These are phyloP conservation scores for Boletus chippewaensis DNA, from an alignment of 1,284 basidiomycete genomes.

Conservation along the genomic window DNA sequence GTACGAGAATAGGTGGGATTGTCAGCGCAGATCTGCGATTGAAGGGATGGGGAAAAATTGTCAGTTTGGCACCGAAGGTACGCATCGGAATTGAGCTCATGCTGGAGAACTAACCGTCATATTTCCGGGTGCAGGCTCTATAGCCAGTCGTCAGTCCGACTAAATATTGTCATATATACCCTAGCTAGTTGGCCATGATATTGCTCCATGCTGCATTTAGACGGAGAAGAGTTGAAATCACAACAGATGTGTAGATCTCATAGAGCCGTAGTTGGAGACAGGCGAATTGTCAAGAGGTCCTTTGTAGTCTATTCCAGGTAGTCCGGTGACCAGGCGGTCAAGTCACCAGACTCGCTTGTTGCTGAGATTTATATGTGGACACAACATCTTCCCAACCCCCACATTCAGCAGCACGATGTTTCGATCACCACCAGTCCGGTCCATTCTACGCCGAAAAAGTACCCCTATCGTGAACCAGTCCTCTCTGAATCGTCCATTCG, in stretches of 20 bases:
- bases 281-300: no score
- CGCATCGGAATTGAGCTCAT: conserved; percentile 9
- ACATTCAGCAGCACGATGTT: conserved; percentile 11
- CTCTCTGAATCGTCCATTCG: neutral
- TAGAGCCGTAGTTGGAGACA: no score
- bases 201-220: neutral
- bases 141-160: conserved; percentile 5
- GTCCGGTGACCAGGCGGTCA: no score
- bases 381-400: neutral
- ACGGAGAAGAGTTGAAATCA: no score
- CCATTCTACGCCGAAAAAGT: neutral
- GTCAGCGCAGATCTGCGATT: conserved; percentile 87
- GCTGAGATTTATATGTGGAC: neutral
- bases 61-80: conserved; percentile 90
- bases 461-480: neutral
- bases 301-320: no score
- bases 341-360: neutral
- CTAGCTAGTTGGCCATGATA: conserved; percentile 8
- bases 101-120: neutral
- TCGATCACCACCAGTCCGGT: conserved; percentile 9
- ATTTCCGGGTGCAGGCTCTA: conserved; percentile 14
- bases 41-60: conserved; percentile 94
- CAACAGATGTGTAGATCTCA: no score
- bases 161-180: conserved; percentile 11
- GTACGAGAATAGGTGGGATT: conserved; percentile 90